Conservation (phyloP, 164 flowering plant species). For the Sedum album region DNA sequence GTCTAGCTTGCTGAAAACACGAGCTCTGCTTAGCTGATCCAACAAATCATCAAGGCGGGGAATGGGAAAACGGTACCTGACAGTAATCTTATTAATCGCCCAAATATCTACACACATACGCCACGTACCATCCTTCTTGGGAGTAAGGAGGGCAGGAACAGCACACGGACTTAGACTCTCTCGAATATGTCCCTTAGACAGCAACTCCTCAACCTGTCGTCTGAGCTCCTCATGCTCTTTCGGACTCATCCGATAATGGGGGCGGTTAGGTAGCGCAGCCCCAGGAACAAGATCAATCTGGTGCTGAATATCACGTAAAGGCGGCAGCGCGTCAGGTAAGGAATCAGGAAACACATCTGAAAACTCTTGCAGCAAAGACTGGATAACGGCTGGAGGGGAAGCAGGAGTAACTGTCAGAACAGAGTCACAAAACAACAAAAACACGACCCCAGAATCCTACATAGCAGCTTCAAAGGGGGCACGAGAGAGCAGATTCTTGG, state of each 20-base stretch:
- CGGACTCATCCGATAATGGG: conserved; percentile 5
- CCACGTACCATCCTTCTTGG: neutral
- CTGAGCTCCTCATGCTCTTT: neutral
- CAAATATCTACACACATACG: neutral
- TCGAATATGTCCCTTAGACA: neutral
- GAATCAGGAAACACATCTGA: neutral
- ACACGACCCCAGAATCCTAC: neutral
- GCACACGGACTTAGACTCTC: neutral
- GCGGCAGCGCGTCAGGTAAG: neutral
- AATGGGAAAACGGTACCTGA: neutral
- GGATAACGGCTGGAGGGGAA: neutral
- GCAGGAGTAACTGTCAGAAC: neutral
- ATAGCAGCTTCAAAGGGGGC: neutral
- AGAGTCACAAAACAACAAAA: neutral
- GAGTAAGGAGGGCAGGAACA: neutral
- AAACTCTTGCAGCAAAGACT: neutral
- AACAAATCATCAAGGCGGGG: neutral
- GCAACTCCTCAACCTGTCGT: neutral
- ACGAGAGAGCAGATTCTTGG: neutral
- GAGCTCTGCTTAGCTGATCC: neutral
- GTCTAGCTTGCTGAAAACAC: neutral
- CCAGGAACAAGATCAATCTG: neutral
- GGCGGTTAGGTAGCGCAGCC: neutral
- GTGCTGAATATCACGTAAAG: neutral
- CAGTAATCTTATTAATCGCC: conserved; percentile 2